Conservation (phyloP, 805 yeast genomes). For the Ogataea corticis region DNA sequence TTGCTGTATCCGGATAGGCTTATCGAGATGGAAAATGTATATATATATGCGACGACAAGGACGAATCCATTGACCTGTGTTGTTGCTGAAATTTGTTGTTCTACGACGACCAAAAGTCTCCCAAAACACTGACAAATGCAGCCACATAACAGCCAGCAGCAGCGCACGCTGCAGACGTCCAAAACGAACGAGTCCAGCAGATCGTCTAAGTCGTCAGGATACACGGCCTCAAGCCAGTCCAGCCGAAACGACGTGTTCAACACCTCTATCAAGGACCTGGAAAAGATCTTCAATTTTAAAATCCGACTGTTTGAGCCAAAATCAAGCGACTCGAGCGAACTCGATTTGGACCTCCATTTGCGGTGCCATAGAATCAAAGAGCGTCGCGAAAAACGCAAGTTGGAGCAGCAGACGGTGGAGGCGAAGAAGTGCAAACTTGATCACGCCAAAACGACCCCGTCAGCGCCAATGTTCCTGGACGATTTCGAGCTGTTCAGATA, state of each 20-base stretch:
- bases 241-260: conserved; percentile 16
- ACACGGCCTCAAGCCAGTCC: background rate
- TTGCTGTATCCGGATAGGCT: conserved; percentile 7
- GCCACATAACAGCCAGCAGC: no score
- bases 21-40: conserved; percentile 1
- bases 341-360: conserved; percentile 16
- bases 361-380: conserved; percentile 10
- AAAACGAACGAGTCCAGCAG: conserved; percentile 2
- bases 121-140: no score
- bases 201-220: background rate
- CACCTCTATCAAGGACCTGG: conserved; percentile 25
- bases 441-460: background rate
- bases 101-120: no score
- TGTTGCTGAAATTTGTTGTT: no score
- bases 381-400: conserved; percentile 10
- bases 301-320: conserved; percentile 16
- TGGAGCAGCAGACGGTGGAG: conserved; percentile 5
- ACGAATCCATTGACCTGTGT: background rate
- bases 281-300: conserved; percentile 25
- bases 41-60: conserved; percentile 1
- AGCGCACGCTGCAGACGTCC: background rate
- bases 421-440: background rate
- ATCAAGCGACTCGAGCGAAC: conserved; percentile 9
- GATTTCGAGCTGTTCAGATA: conserved; percentile 25
- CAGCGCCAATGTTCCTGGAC: conserved; percentile 13